phyloP scores from a whole-genome alignment of 2,329 filamentous ascomycete species.

The Alternaria hordeiaustralica region DNA sequence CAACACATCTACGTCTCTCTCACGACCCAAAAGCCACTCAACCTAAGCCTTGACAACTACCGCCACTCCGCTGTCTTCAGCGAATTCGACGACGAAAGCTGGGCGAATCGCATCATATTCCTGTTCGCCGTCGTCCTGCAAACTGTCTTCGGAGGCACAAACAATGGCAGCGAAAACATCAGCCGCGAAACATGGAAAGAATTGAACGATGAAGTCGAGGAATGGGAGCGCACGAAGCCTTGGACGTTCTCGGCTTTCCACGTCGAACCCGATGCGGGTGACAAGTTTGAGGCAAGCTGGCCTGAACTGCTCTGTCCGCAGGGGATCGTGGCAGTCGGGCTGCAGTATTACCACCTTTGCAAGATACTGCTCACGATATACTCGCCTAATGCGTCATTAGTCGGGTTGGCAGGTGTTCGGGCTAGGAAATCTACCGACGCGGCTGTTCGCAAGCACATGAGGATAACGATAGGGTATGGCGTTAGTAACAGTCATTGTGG shows the following conservation, averaged over 20 bases:
- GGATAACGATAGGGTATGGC: slow-evolving; percentile 38
- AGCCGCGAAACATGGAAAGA: slow-evolving; percentile 37
- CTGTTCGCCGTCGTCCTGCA: slow-evolving; percentile 39
- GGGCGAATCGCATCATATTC: slow-evolving; percentile 44
- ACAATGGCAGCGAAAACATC: slow-evolving; percentile 22
- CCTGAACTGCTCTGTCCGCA: slow-evolving; percentile 30
- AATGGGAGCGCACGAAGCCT: slow-evolving; percentile 41
- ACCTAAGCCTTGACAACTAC: slow-evolving; percentile 40
- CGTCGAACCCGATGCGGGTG: slow-evolving; percentile 29
- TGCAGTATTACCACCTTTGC: slow-evolving; percentile 42
- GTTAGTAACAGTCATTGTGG: slow-evolving; percentile 36
- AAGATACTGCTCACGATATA: slow-evolving; percentile 41
- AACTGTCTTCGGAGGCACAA: slow-evolving; percentile 28
- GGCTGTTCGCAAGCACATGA: slow-evolving; percentile 34
- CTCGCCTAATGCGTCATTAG: slow-evolving; percentile 32
- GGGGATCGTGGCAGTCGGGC: slow-evolving; percentile 35
- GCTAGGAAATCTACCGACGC: slow-evolving; percentile 35
- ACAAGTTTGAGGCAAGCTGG: slow-evolving; percentile 30
- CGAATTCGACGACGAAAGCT: slow-evolving; percentile 39
- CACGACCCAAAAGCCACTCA: slow-evolving; percentile 42
- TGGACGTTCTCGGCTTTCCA: slow-evolving; percentile 37
- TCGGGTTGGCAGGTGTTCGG: slow-evolving; percentile 35
- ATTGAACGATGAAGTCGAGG: slow-evolving; percentile 37
- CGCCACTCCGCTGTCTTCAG: slow-evolving; percentile 36
- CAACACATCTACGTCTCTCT: slow-evolving; percentile 52